These are phyloP conservation scores for Xylaria nigripes DNA, from an alignment of 495 filamentous ascomycete species.

Conservation along the genomic window DNA sequence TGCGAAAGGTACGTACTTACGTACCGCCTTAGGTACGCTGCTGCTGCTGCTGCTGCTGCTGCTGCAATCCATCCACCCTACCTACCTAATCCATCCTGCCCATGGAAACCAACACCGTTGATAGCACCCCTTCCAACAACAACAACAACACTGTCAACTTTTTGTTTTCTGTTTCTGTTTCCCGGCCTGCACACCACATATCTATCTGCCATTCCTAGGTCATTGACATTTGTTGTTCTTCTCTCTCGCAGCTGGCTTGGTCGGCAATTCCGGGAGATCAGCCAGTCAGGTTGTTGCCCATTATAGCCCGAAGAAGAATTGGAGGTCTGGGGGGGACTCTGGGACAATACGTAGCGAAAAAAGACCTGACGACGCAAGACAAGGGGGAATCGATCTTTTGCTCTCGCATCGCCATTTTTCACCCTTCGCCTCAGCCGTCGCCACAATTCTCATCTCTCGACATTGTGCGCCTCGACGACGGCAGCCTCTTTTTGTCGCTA, in stretches of 20 bases:
- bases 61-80: neutral
- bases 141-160: conserved; percentile 1
- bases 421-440: neutral
- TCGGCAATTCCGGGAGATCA: conserved; percentile 7
- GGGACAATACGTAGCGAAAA: neutral
- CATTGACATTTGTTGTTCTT: neutral
- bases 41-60: too few species aligned
- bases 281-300: neutral
- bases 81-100: neutral
- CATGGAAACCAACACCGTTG: neutral
- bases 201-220: neutral
- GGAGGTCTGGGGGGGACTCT: neutral
- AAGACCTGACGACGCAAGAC: neutral
- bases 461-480: conserved; percentile 5
- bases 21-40: too few species aligned
- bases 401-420: neutral
- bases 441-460: neutral
- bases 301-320: neutral
- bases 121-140: conserved; percentile 1
- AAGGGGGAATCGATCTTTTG: neutral
- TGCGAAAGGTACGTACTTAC: too few species aligned
- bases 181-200: neutral
- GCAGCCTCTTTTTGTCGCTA: conserved; percentile 4
- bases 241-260: neutral
- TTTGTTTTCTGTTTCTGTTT: neutral